Evolutionary conservation across 192 early-diverging fungal genomes (phyloP).

Genomic region (Umbelopsis sp.): DNA sequence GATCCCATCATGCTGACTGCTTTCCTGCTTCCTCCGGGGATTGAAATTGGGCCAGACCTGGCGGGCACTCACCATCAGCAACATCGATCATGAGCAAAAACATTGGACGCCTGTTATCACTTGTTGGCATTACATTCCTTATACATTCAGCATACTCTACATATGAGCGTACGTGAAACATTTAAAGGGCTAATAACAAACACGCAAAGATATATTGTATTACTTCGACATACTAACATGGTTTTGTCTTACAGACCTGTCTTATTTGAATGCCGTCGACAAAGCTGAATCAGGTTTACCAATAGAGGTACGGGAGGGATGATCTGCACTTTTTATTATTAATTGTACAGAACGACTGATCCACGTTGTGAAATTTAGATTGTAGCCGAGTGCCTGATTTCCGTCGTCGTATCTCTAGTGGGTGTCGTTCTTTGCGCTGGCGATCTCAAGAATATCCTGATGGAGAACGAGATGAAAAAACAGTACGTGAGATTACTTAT

Average conservation of each 20-base stretch:
- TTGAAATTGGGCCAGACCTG: neutral
- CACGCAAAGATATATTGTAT: neutral
- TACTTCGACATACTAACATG: neutral
- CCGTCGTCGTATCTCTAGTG: conserved; percentile 48
- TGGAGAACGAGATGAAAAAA: conserved; percentile 62
- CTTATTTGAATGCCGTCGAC: conserved; percentile 56
- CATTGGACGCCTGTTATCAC: conserved; percentile 32
- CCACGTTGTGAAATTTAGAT: conserved; percentile 36
- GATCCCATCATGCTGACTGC: neutral
- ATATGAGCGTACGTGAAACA: conserved; percentile 47
- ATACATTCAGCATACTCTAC: conserved; percentile 57
- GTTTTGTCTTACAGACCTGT: conserved; percentile 40
- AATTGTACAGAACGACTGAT: neutral
- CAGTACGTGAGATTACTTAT: conserved; percentile 42
- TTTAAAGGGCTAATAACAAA: no score
- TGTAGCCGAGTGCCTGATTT: conserved; percentile 45
- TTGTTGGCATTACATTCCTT: conserved; percentile 46
- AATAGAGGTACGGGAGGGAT: conserved; percentile 42
- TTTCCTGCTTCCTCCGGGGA: neutral
- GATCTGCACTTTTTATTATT: neutral
- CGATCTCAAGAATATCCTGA: conserved; percentile 57
- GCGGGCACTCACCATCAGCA: neutral
- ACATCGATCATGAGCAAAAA: neutral
- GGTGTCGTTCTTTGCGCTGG: conserved; percentile 53
- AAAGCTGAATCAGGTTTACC: conserved; percentile 43